Conservation (phyloP, 2,329 filamentous ascomycete species). For the Hymenoscyphus linearis region DNA sequence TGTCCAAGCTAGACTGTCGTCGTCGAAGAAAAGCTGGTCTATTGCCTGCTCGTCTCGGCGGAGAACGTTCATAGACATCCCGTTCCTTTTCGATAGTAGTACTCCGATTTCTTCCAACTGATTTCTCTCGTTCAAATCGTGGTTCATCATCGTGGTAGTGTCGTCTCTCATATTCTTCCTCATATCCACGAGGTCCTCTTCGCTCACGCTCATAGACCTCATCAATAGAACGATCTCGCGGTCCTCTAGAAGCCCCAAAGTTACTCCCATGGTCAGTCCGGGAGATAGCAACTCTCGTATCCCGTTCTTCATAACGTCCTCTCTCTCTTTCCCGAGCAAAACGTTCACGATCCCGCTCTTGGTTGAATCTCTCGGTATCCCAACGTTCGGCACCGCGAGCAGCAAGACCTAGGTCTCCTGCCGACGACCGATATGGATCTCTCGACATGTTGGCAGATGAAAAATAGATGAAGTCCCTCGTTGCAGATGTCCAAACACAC, state of each 20-base stretch:
- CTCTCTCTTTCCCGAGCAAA: conserved; percentile 25
- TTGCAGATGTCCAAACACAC: not conserved
- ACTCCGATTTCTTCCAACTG: conserved; percentile 33
- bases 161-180: conserved; percentile 35
- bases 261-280: conserved; percentile 34
- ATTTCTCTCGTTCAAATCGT: conserved; percentile 47
- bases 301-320: conserved; percentile 45
- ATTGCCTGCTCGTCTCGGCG: conserved; percentile 34
- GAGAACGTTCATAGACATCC: conserved; percentile 23
- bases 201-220: conserved; percentile 47
- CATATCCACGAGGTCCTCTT: conserved; percentile 31
- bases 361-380: conserved; percentile 50
- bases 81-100: conserved; percentile 28
- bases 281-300: conserved; percentile 26
- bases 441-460: conserved; percentile 20
- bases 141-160: conserved; percentile 39
- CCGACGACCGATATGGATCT: conserved; percentile 32
- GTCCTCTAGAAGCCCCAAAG: conserved; percentile 32
- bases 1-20: conserved; percentile 84
- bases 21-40: conserved; percentile 69
- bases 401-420: conserved; percentile 35
- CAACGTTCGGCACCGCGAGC: conserved; percentile 36
- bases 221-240: conserved; percentile 44
- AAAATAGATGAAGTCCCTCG: not conserved
- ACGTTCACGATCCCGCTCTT: conserved; percentile 41